Conservation (phyloP, 2,329 filamentous ascomycete species). For the Anthostomella pinea region DNA sequence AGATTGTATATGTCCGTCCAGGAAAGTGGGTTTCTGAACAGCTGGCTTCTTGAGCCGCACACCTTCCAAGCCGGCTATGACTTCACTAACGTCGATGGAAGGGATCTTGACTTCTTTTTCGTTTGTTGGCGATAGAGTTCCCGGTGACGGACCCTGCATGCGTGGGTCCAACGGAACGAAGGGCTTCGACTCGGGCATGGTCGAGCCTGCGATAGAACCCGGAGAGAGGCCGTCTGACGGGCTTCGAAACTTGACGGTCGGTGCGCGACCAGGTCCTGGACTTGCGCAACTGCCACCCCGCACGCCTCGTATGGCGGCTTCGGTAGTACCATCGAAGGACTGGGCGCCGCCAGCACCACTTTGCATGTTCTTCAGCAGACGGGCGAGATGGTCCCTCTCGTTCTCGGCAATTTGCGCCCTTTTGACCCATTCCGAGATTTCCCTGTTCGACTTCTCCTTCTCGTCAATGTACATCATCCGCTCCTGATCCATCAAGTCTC, state of each 20-base stretch:
- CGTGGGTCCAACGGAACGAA: conserved; percentile 43
- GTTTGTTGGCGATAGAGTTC: conserved; percentile 10
- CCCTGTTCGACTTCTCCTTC: conserved; percentile 38
- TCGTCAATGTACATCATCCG: conserved; percentile 46
- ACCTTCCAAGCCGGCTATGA: conserved; percentile 59
- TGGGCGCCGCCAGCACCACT: not conserved
- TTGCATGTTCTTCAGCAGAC: conserved; percentile 7
- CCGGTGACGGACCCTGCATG: conserved; percentile 39
- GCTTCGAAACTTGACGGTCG: conserved; percentile 16
- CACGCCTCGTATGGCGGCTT: conserved; percentile 7
- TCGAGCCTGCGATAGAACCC: conserved; percentile 23
- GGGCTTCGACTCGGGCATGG: conserved; percentile 35
- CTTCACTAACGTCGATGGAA: conserved; percentile 55
- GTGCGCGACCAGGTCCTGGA: conserved; percentile 11
- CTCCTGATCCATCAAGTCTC: conserved; percentile 51
- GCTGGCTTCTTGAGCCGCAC: conserved; percentile 55
- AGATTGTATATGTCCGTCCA: conserved; percentile 29
- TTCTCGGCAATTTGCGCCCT: conserved; percentile 26
- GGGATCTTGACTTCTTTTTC: conserved; percentile 38
- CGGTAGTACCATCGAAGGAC: conserved; percentile 13
- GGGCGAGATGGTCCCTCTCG: conserved; percentile 15
- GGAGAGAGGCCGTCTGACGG: conserved; percentile 21
- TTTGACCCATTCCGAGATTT: conserved; percentile 42
- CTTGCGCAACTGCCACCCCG: conserved; percentile 18
- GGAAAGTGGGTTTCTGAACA: conserved; percentile 51